These are phyloP conservation scores for Neurospora sp. DNA, from an alignment of 495 filamentous ascomycete genomes.

Conservation along the genomic window DNA sequence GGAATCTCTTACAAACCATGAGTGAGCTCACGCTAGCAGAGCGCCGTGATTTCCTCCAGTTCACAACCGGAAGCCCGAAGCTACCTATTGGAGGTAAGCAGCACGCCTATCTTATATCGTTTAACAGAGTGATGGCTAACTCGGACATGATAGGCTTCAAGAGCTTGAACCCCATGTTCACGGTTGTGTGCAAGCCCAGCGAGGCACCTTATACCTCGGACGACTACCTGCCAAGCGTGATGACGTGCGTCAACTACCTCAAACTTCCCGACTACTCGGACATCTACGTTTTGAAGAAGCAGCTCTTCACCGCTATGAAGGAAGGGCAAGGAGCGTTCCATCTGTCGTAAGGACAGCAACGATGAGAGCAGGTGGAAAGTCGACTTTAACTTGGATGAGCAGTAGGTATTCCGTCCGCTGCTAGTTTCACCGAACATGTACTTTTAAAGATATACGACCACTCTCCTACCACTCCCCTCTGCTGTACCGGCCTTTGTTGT, in stretches of 20 bases:
- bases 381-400: background rate
- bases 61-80: conserved; percentile 96
- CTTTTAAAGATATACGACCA: background rate
- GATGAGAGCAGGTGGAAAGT: background rate
- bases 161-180: conserved; percentile 93
- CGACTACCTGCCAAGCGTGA: conserved; percentile 95
- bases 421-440: background rate
- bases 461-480: background rate
- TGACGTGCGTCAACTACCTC: conserved; percentile 99
- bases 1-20: conserved; percentile 90
- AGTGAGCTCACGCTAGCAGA: conserved; percentile 68
- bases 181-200: conserved; percentile 95
- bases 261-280: conserved; percentile 94
- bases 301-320: conserved; percentile 75
- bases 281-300: conserved; percentile 62
- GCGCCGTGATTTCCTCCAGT: conserved; percentile 93
- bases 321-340: conserved; percentile 99
- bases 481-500: background rate
- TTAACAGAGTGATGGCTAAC: background rate
- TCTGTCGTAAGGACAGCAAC: conserved; percentile 52
- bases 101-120: background rate
- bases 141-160: conserved; percentile 67
- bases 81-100: conserved; percentile 91
- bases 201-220: conserved; percentile 91
- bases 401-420: background rate